Conservation (phyloP, 1,139 yeast genomes). For the Yamadazyma spencermartinsiae region DNA sequence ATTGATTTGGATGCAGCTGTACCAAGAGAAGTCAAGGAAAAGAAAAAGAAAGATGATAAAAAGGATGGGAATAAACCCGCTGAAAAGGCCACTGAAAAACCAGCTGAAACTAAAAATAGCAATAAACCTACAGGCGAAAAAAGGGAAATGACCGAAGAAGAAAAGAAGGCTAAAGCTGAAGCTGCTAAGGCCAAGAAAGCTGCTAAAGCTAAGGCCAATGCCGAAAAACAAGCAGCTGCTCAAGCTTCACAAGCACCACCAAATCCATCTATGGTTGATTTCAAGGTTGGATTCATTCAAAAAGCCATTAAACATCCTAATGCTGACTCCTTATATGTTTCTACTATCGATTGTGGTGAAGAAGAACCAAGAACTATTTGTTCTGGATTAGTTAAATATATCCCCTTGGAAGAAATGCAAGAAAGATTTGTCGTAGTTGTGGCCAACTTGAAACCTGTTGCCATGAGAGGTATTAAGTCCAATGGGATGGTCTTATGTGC, state of each 20-base stretch:
- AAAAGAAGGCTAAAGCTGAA: conserved; percentile 57
- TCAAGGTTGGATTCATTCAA: conserved; percentile 95
- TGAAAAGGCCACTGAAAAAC: conserved; percentile 25
- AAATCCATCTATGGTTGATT: conserved; percentile 81
- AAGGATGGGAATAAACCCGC: conserved; percentile 23
- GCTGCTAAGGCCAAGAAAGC: conserved; percentile 75
- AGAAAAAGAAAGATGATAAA: conserved; percentile 40
- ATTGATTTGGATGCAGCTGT: conserved; percentile 62
- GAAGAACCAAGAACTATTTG: conserved; percentile 97
- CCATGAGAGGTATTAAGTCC: conserved; percentile 86
- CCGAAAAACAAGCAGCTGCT: conserved; percentile 57
- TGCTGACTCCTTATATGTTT: conserved; percentile 93
- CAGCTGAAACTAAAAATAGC: conserved; percentile 15
- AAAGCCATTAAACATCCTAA: conserved; percentile 97
- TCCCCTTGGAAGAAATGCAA: conserved; percentile 49
- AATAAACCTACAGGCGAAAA: conserved; percentile 18
- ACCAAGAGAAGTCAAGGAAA: conserved; percentile 56
- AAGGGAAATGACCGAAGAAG: conserved; percentile 51
- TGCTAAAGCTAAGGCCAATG: conserved; percentile 68
- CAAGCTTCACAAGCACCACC: conserved; percentile 62
- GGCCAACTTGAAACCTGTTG: conserved; percentile 63
- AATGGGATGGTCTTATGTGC: conserved; percentile 98
- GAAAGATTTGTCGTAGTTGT: conserved; percentile 52
- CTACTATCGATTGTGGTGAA: conserved; percentile 96
- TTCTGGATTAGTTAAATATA: conserved; percentile 69